phyloP scores from a whole-genome alignment of 805 yeast species.

The Tetrapisispora namnaoensis region DNA sequence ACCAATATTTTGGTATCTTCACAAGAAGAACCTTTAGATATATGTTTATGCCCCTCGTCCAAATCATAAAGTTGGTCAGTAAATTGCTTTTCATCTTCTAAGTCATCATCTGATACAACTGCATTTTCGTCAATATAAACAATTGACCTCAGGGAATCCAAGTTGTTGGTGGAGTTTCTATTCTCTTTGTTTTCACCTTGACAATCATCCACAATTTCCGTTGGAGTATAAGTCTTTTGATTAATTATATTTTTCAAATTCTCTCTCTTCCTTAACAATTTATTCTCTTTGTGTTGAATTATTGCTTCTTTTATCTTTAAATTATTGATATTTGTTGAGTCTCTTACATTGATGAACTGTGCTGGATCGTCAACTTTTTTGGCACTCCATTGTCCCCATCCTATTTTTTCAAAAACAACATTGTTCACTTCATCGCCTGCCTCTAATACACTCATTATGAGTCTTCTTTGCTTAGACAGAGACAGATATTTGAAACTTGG shows the following conservation, averaged over 20 bases:
- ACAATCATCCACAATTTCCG: not conserved
- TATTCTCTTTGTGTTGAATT: slow-evolving; percentile 9
- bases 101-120: slow-evolving; percentile 16
- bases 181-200: not conserved
- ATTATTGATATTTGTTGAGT: slow-evolving; percentile 31
- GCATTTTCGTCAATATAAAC: slow-evolving; percentile 35
- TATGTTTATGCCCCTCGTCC: slow-evolving; percentile 5
- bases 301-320: slow-evolving; percentile 37
- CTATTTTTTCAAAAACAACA: slow-evolving; percentile 80
- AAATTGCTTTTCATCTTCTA: slow-evolving; percentile 19
- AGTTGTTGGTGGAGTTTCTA: slow-evolving; percentile 2
- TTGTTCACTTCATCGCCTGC: slow-evolving; percentile 44
- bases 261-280: slow-evolving; percentile 21
- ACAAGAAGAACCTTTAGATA: not conserved
- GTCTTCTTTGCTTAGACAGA: slow-evolving; percentile 77
- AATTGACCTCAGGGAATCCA: not conserved
- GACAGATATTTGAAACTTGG: slow-evolving; percentile 73
- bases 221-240: not conserved
- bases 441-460: slow-evolving; percentile 84
- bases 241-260: slow-evolving; percentile 5
- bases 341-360: slow-evolving; percentile 33
- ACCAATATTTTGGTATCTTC: not conserved
- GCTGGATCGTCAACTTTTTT: slow-evolving; percentile 34
- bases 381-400: slow-evolving; percentile 96
- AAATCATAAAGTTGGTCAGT: slow-evolving; percentile 1